A percentile compares a stretch with the other conserved stretches of the same genome.
Conservation (phyloP, 805 yeast genomes). For the Candida adriatica region DNA sequence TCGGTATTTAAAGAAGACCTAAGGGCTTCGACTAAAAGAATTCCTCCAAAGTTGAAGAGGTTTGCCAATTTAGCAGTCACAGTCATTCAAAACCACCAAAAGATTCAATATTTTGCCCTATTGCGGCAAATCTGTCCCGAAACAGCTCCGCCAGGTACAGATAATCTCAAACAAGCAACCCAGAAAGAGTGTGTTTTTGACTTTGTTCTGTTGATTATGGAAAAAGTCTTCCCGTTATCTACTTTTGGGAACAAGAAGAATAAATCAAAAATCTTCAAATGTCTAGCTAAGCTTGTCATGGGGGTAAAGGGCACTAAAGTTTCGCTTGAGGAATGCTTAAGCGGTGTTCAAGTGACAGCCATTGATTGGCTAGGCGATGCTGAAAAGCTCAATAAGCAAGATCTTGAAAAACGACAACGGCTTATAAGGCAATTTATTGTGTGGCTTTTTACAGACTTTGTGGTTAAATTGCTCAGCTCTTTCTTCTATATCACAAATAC, state of each 20-base stretch:
- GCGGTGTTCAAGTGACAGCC: slow-evolving; percentile 33
- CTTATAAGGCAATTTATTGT: slow-evolving; percentile 36
- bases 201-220: slow-evolving; percentile 37
- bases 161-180: slow-evolving; percentile 29
- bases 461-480: slow-evolving; percentile 40
- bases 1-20: slow-evolving; percentile 6
- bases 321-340: slow-evolving; percentile 25
- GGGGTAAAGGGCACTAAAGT: slow-evolving; percentile 33
- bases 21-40: slow-evolving; percentile 17
- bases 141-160: slow-evolving; percentile 1
- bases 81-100: slow-evolving; percentile 29
- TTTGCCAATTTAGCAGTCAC: slow-evolving; percentile 12
- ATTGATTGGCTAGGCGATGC: slow-evolving; percentile 48
- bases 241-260: slow-evolving; percentile 49
- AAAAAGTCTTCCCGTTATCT: slow-evolving; percentile 42
- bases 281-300: slow-evolving; percentile 32
- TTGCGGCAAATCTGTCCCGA: slow-evolving; percentile 29
- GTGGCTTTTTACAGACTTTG: slow-evolving; percentile 51
- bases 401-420: slow-evolving; percentile 29
- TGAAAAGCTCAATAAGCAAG: slow-evolving; percentile 33
- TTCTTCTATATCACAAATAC: slow-evolving; percentile 66
- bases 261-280: slow-evolving; percentile 31
- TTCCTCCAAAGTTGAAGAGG: slow-evolving; percentile 17
- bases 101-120: slow-evolving; percentile 30
- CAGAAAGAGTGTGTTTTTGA: slow-evolving; percentile 30